Base-by-base conservation (phyloP, 352 stramenopile species). In the Globisporangium nagaii region DNA sequence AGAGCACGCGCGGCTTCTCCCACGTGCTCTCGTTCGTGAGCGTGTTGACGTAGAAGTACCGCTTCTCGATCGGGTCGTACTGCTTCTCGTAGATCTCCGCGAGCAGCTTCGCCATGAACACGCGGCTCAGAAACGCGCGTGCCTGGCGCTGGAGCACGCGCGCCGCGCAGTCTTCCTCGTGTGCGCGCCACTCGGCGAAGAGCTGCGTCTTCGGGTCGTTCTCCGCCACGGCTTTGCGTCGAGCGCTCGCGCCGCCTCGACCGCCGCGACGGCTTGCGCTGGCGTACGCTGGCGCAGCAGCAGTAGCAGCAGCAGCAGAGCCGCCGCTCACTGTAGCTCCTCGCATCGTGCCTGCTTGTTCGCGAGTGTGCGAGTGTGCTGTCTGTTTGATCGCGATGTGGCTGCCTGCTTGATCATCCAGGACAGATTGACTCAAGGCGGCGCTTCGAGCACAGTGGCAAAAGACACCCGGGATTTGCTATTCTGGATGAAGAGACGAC, bases 31-130 rank as follows among this genome's bases (percentile, higher is more conserved):
- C 75, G 50, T 83, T 76, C n/a, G 78, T 89, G 13, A 54, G 53
- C 17, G 73, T 79, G 53, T 89, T 89, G 51, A 89, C 57, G 55
- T 86, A 89, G 56, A 64, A 86, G 55, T 84, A 71, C 36, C 73
- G 61, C 65, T 78, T 81, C 32, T 63, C 66, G 24, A 86, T 70
- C 22, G 75, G 70, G 50, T 89, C 75, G 48, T 87, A 83, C 51
- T 79, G 73, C 34, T 75, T 73, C 42, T 82, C 62, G 58, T 87
- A 89, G 24, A 84, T 50, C 19, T 66, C 67, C 2, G 59, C 27
- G 4, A 86, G 56, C 37, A 89, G 56, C 1, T 43, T 55, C 2
- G 58, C 50, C 27, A 89, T 61, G n/a, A 68, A 57, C 8, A 56
- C 44, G 11, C 75, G 71, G 31, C 63, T 76, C 13, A 89, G 35